phyloP scores from a whole-genome alignment of 1,284 basidiomycete genomes.

The Cryptococcus hybrid region DNA sequence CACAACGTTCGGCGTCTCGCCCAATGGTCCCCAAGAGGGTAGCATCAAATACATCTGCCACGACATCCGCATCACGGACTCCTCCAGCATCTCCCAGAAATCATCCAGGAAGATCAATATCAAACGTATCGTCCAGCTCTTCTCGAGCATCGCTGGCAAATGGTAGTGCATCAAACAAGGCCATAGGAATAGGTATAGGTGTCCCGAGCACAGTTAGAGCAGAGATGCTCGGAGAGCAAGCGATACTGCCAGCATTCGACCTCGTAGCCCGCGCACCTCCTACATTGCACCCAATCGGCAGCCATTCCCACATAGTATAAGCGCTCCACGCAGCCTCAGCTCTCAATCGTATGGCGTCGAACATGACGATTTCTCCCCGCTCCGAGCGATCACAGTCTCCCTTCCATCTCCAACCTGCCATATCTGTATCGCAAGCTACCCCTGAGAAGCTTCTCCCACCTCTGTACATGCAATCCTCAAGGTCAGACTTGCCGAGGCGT shows the following conservation, averaged over 20 bases:
- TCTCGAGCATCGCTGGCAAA: neutral
- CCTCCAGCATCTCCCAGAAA: neutral
- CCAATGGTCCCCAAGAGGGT: too few relatives aligned
- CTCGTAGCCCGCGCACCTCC: neutral
- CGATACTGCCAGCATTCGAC: neutral
- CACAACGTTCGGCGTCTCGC: too few relatives aligned
- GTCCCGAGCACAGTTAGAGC: neutral
- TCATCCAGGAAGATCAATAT: neutral
- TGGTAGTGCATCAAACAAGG: neutral
- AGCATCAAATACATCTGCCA: neutral
- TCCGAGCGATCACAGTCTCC: neutral
- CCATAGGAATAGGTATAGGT: neutral
- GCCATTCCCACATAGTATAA: conserved; percentile 1
- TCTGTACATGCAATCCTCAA: conserved; percentile 8
- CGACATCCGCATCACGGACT: neutral
- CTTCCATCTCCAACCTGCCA: conserved; percentile 1
- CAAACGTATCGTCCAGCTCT: neutral
- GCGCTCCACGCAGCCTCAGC: neutral
- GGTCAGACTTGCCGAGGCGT: neutral
- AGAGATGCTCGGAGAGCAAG: neutral
- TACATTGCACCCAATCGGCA: neutral
- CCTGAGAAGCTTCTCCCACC: conserved; percentile 7
- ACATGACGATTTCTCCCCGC: neutral
- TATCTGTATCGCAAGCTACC: conserved; percentile 12
- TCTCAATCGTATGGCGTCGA: neutral